Evolutionary conservation across 441 rosid genomes (phyloP).

Genomic region (Metrosideros polymorpha): DNA sequence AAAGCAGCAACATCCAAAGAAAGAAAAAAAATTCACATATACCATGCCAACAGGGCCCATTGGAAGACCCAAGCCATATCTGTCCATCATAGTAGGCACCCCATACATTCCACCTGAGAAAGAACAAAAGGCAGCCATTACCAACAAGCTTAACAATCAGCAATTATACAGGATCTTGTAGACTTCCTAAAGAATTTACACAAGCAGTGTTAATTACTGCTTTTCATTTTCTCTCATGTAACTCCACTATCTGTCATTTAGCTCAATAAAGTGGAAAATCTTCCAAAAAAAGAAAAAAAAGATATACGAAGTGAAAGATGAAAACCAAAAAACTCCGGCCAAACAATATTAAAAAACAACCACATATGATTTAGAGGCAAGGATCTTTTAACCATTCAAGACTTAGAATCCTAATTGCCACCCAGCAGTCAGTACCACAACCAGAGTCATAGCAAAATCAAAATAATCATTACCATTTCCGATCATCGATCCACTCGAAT

Average conservation of each 20-base stretch:
- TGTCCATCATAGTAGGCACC: conserved; percentile 84
- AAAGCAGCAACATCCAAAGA: not conserved
- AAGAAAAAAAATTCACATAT: conserved; percentile 11
- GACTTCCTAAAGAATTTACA: not conserved
- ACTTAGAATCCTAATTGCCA: not conserved
- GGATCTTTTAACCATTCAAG: not conserved
- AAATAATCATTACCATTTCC: conserved; percentile 48
- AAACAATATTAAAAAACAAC: not conserved
- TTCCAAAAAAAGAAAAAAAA: not conserved
- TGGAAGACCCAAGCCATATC: conserved; percentile 77
- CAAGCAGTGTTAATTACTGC: not conserved
- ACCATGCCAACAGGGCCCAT: conserved; percentile 86
- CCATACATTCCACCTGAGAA: conserved; percentile 62
- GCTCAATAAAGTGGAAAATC: not conserved
- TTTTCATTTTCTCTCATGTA: not conserved
- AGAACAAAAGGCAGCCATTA: not conserved
- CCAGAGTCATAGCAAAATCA: not conserved
- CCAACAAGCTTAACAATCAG: not conserved
- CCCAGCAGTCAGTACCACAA: not conserved
- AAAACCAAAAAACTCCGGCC: not conserved
- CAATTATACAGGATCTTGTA: not conserved
- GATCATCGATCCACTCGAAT: conserved; percentile 87
- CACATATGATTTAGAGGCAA: not conserved
- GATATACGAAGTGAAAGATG: not conserved
- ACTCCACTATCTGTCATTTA: not conserved